phyloP scores from a whole-genome alignment of 1,284 basidiomycete species.

The Ustilago xerochloae region DNA sequence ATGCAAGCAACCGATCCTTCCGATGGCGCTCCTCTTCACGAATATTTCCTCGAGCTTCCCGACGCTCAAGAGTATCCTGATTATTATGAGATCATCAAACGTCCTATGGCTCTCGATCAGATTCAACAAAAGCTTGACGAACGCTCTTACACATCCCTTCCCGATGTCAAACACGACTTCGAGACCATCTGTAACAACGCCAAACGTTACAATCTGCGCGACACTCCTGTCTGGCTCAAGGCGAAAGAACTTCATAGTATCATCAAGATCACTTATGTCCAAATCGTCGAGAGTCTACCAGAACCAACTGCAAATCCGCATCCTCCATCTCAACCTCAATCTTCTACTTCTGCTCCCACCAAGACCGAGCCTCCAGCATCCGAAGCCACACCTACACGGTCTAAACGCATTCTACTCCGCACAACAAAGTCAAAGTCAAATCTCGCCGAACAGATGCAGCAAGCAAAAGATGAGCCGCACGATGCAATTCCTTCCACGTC shows the following conservation, averaged over 20 bases:
- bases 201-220: constrained; percentile 86
- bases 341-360: neutral
- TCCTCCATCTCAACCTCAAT: no score
- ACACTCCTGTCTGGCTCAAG: constrained; percentile 84
- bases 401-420: constrained; percentile 44
- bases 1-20: constrained; percentile 41
- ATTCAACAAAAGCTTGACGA: constrained; percentile 78
- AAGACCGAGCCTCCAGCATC: neutral
- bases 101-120: constrained; percentile 85
- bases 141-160: constrained; percentile 76
- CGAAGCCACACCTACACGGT: constrained; percentile 16
- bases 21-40: constrained; percentile 71
- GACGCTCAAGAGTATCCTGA: constrained; percentile 84
- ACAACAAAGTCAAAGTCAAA: constrained; percentile 33
- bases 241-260: constrained; percentile 75
- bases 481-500: constrained; percentile 14
- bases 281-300: constrained; percentile 46
- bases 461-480: constrained; percentile 17
- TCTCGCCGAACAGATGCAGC: constrained; percentile 24
- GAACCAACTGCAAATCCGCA: constrained; percentile 25
- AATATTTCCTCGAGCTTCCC: constrained; percentile 81
- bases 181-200: constrained; percentile 90
- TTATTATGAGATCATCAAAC: constrained; percentile 87
- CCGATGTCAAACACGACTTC: constrained; percentile 81
- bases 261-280: constrained; percentile 58